A percentile compares a stretch with the other conserved stretches of the same genome.
Conservation (phyloP, 352 stramenopile genomes). For the Albugo candida region DNA sequence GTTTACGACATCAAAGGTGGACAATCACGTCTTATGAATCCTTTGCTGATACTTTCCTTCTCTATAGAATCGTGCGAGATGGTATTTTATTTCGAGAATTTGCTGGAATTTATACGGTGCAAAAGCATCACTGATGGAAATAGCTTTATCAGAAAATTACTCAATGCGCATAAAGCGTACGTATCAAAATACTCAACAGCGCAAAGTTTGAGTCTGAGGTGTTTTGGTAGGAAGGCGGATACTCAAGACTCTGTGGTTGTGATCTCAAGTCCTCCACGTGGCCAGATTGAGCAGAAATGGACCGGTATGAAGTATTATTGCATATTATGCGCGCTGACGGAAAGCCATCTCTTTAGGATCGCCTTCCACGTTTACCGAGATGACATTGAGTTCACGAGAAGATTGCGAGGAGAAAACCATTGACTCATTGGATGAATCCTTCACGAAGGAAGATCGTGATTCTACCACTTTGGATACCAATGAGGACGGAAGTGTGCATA, state of each 20-base stretch:
- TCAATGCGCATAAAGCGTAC: constrained; percentile 12
- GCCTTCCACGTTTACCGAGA: no score
- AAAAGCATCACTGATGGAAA: constrained; percentile 23
- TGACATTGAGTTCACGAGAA: no score
- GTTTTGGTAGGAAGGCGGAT: constrained; percentile 2
- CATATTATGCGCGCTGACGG: no score
- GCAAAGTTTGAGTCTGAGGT: constrained; percentile 19
- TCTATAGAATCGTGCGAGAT: constrained; percentile 31
- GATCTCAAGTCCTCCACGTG: not conserved
- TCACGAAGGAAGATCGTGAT: no score
- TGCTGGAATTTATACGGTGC: constrained; percentile 37
- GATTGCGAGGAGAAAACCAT: no score
- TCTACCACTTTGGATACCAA: no score
- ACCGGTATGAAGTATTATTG: constrained; percentile 2
- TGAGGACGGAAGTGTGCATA: not conserved
- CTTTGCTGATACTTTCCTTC: no score
- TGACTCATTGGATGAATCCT: no score
- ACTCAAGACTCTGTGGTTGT: constrained; percentile 1
- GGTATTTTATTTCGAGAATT: constrained; percentile 45
- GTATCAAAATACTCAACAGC: constrained; percentile 13
- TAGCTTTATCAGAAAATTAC: no score
- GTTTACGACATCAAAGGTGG: no score
- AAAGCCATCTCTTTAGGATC: no score
- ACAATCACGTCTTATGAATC: no score
- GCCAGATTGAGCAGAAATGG: not conserved